Evolutionary conservation across 257 asterid genomes (phyloP).

Genomic region (Eucommia ulmoides): DNA sequence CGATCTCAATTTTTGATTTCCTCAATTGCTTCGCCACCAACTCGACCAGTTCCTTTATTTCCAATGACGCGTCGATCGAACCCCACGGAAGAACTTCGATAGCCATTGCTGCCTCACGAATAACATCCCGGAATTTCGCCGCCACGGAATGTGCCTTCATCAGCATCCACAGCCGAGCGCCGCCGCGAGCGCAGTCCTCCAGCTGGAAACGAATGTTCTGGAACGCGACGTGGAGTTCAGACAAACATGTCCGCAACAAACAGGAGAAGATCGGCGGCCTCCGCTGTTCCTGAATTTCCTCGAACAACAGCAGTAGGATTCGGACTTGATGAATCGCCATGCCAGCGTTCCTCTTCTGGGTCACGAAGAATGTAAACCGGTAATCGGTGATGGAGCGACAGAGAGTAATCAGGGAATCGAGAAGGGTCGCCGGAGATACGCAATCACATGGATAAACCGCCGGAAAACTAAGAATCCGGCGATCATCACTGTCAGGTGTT

Average conservation of each 20-base stretch:
- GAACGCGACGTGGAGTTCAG: neutral
- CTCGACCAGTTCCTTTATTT: neutral
- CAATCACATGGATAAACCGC: constrained; percentile 1
- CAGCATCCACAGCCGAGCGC: neutral
- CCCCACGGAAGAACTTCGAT: neutral
- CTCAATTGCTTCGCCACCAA: constrained; percentile 1
- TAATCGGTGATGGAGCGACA: neutral
- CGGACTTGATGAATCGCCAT: neutral
- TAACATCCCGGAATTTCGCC: neutral
- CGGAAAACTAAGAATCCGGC: constrained; percentile 2
- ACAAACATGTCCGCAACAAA: neutral
- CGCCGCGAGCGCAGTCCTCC: neutral
- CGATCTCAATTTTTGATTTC: neutral
- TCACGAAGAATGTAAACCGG: neutral
- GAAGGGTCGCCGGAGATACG: constrained; percentile 2
- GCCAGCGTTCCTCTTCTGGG: neutral
- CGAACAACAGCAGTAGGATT: neutral
- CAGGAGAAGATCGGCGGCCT: neutral
- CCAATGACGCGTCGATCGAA: neutral
- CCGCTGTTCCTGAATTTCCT: neutral
- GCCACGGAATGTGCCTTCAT: neutral
- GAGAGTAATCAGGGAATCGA: neutral
- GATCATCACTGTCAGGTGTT: neutral
- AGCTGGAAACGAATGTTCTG: neutral
- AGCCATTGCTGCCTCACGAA: neutral